A percentile compares a stretch with the other conserved stretches of the same genome.
Evolutionary conservation across 2,329 filamentous ascomycete genomes (phyloP).

Genomic region (Xylaria sp.): DNA sequence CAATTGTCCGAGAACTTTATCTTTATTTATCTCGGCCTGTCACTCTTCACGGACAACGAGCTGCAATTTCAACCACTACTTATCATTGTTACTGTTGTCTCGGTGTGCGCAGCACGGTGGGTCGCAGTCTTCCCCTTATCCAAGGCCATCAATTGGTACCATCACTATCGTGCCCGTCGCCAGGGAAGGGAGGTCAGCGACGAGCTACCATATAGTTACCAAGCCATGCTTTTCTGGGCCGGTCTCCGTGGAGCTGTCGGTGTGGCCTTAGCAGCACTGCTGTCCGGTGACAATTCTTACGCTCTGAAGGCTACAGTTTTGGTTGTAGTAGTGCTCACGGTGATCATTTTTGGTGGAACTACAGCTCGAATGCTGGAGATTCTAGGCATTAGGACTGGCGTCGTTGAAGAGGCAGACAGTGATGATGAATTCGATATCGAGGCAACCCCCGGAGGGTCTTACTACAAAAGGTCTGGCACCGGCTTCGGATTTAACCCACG

Average conservation of each 20-base stretch:
- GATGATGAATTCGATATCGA: slow-evolving; percentile 99
- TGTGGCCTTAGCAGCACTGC: slow-evolving; percentile 89
- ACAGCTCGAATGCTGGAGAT: slow-evolving; percentile 98
- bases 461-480: slow-evolving; percentile 80
- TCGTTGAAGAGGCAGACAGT: slow-evolving; percentile 95
- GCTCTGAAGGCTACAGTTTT: slow-evolving; percentile 94
- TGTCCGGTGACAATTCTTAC: slow-evolving; percentile 82
- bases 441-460: slow-evolving; percentile 74
- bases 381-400: slow-evolving; percentile 92
- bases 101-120: slow-evolving; percentile 92
- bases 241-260: slow-evolving; percentile 94
- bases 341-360: slow-evolving; percentile 98
- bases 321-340: slow-evolving; percentile 94
- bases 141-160: slow-evolving; percentile 89
- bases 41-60: slow-evolving; percentile 89
- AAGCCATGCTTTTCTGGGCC: slow-evolving; percentile 99
- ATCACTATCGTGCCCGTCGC: slow-evolving; percentile 82
- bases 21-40: slow-evolving; percentile 97
- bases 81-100: slow-evolving; percentile 90
- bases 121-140: slow-evolving; percentile 95
- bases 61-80: slow-evolving; percentile 93
- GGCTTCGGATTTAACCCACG: slow-evolving; percentile 82
- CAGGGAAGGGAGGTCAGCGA: slow-evolving; percentile 80
- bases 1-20: slow-evolving; percentile 99
- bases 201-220: slow-evolving; percentile 92